phyloP scores from a whole-genome alignment of 2,329 filamentous ascomycete species.

The Neopestalotiopsis sp. region DNA sequence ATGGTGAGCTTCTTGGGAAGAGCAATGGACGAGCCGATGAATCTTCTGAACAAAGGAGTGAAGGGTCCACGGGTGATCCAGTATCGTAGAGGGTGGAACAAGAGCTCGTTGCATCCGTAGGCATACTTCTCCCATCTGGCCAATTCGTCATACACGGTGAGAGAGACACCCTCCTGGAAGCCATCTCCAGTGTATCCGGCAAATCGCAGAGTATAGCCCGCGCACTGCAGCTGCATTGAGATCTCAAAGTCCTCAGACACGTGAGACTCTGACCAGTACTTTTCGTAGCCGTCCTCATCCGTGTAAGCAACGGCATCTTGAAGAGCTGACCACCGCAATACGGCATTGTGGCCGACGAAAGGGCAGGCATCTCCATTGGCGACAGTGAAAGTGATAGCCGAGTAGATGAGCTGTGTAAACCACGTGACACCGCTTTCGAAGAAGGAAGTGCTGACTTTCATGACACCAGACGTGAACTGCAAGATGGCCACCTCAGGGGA shows the following conservation, averaged over 20 bases:
- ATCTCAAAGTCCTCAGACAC: constrained; percentile 86
- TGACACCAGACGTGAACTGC: constrained; percentile 79
- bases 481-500: constrained; percentile 80
- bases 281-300: constrained; percentile 75
- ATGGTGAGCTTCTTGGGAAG: constrained; percentile 79
- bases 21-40: constrained; percentile 75
- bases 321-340: constrained; percentile 77
- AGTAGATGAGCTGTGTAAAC: constrained; percentile 78
- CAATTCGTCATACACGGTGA: constrained; percentile 85
- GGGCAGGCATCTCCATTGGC: constrained; percentile 79
- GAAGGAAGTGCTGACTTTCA: constrained; percentile 78
- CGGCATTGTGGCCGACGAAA: constrained; percentile 82
- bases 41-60: constrained; percentile 77
- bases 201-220: constrained; percentile 74
- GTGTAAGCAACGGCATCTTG: constrained; percentile 72
- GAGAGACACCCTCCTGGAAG: constrained; percentile 83
- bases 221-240: constrained; percentile 76
- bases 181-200: constrained; percentile 77
- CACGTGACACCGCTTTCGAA: constrained; percentile 71
- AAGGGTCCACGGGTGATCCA: constrained; percentile 79
- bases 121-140: constrained; percentile 89
- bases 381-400: constrained; percentile 78
- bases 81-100: constrained; percentile 78
- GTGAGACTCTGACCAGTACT: constrained; percentile 82
- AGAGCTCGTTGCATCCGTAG: constrained; percentile 81